Evolutionary conservation across 306 rosid species (phyloP).

Genomic region (Spatholobus suberectus): DNA sequence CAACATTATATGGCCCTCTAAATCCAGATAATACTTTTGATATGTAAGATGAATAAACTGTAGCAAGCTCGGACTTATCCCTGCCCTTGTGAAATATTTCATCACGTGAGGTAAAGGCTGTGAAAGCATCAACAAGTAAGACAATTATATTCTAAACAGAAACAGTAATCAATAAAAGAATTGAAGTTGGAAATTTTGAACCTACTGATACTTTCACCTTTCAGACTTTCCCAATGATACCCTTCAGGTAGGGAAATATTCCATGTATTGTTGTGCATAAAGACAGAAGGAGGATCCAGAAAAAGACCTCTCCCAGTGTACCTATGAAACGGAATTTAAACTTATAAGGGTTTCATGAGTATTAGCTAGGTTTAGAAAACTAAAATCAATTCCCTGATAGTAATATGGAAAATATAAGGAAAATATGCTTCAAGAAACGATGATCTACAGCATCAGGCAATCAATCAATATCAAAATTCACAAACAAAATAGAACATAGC

Average conservation of each 20-base stretch:
- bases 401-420: neutral
- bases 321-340: conserved; percentile 62
- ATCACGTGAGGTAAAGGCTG: conserved; percentile 75
- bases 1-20: conserved; percentile 54
- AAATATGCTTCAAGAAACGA: conserved; percentile 29
- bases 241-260: conserved; percentile 76
- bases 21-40: conserved; percentile 61
- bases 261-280: conserved; percentile 71
- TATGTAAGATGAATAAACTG: conserved; percentile 73
- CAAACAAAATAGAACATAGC: neutral
- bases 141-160: conserved; percentile 34
- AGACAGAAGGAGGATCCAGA: conserved; percentile 88
- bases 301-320: conserved; percentile 96
- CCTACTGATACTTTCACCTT: conserved; percentile 58
- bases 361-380: conserved; percentile 27
- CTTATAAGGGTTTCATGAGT: conserved; percentile 33
- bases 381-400: conserved; percentile 4
- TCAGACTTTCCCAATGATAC: conserved; percentile 46
- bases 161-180: conserved; percentile 30
- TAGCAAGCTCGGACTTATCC: conserved; percentile 78
- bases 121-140: conserved; percentile 44
- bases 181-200: conserved; percentile 19
- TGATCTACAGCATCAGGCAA: conserved; percentile 1
- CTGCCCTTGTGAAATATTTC: conserved; percentile 71
- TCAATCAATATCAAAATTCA: neutral